Conservation (phyloP, 768 basidiomycete species). For the Zangia roseola region DNA sequence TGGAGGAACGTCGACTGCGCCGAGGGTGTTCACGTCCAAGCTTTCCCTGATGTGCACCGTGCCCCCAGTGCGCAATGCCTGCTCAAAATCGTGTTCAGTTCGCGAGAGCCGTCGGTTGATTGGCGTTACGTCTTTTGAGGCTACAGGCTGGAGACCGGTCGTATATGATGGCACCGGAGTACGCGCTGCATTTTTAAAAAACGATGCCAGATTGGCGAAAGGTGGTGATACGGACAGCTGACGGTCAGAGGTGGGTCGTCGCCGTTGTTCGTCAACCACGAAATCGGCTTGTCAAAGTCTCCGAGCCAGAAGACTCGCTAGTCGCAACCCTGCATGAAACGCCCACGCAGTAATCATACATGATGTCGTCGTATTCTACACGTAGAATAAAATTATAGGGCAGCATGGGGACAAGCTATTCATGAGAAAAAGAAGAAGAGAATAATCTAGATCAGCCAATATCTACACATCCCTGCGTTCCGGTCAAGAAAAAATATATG, state of each 20-base stretch:
- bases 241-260: slow-evolving; percentile 1
- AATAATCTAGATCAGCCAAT: slow-evolving; percentile 36
- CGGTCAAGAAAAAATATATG: slow-evolving; percentile 34
- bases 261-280: slow-evolving; percentile 9
- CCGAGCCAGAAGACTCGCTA: slow-evolving; percentile 3
- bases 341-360: slow-evolving; percentile 26
- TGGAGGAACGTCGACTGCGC: slow-evolving; percentile 50
- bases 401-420: slow-evolving; percentile 22
- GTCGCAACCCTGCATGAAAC: slow-evolving; percentile 21
- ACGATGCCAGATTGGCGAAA: slow-evolving; percentile 57
- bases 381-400: slow-evolving; percentile 32
- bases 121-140: slow-evolving; percentile 45
- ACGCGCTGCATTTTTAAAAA: slow-evolving; percentile 56
- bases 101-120: slow-evolving; percentile 60
- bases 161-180: slow-evolving; percentile 48
- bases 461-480: slow-evolving; percentile 34
- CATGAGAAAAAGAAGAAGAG: slow-evolving; percentile 9
- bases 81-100: slow-evolving; percentile 80
- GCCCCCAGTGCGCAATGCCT: slow-evolving; percentile 61
- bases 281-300: slow-evolving; percentile 5
- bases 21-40: slow-evolving; percentile 65
- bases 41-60: slow-evolving; percentile 73
- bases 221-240: not conserved
- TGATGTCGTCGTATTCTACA: slow-evolving; percentile 26
- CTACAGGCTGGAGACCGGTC: slow-evolving; percentile 54